Evolutionary conservation across 208 protist species (phyloP).

Genomic region (Crithidia sp.): DNA sequence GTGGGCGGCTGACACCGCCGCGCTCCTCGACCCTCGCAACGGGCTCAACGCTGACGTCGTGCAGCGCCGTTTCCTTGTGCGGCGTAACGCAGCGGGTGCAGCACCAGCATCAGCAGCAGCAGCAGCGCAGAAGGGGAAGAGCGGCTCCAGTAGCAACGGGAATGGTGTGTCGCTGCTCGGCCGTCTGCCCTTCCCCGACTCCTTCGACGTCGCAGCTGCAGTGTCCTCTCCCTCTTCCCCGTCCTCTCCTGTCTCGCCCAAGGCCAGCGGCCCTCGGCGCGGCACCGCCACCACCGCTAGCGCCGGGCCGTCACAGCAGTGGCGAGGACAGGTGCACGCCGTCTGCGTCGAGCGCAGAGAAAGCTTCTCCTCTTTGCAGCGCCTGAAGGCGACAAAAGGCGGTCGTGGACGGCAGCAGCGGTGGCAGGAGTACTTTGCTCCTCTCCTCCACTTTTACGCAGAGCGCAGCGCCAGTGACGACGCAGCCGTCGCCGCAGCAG

Average conservation of each 20-base stretch:
- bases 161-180: constrained; percentile 25
- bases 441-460: constrained; percentile 64
- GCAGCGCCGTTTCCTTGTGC: constrained; percentile 70
- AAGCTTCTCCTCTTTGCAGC: constrained; percentile 22
- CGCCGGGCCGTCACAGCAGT: not conserved
- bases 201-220: not conserved
- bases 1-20: constrained; percentile 49
- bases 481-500: not conserved
- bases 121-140: not conserved
- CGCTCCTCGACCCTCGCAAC: constrained; percentile 50
- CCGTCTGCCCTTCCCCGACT: constrained; percentile 47
- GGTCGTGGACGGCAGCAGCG: constrained; percentile 47
- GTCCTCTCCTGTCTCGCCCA: not conserved
- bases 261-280: not conserved
- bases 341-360: constrained; percentile 47
- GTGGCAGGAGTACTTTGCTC: constrained; percentile 68
- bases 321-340: constrained; percentile 45
- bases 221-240: not conserved
- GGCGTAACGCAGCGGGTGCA: not conserved
- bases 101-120: not conserved
- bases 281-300: not conserved
- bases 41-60: constrained; percentile 76
- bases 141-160: too few relatives aligned
- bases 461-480: not conserved
- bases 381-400: constrained; percentile 47